Evolutionary conservation across 257 asterid species (phyloP), one percentile per base, ranked within the genome.

Genomic region (Solanum clarkiae): DNA sequence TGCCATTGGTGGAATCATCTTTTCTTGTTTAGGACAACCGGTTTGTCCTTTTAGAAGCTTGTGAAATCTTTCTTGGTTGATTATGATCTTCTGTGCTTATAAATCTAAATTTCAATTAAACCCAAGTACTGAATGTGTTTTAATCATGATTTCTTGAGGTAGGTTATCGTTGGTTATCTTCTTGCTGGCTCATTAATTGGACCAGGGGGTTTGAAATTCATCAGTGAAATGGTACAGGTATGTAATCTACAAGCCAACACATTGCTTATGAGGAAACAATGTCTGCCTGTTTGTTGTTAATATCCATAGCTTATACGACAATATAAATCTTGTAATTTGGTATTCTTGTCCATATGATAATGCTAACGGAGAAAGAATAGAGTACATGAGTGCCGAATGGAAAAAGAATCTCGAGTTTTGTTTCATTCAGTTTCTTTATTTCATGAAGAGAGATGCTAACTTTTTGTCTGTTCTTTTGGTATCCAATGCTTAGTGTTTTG

Each of bases 11-110:
- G 99, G 99, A 89, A 96, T 96, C 81, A 88, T 92, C 85, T 96
- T 94, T 92, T 95, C 99, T 83, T 94, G 97, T 89, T 88, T 95
- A 91, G 99, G 99, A 62, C 98, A 94, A 86, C 99, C 99, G 93
- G 99, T 96, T 44, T 85, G 98, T 93, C 70, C 86, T 89, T 88
- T 20, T 62, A 85, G 80, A 87, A 81, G 47, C 85, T 68, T 82
- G 68, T 85, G 20, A 66, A 60, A 70, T 56, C 71, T 68, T 81
- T 83, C 84, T 47, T 86, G 53, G 84, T 83, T 89, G 80, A 49
- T 84, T 86, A 70, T 18, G 26, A 16, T 20, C 53, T 84, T 62
- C 15, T 47, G 18, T 69, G n/a, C 47, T 86, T 80, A 54, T 32
- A 86, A 74, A 81, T 65, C 51, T 53, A 55, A 84, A 81, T 83